Evolutionary conservation across 306 rosid genomes (phyloP).

Genomic region (Begonia masoniana): DNA sequence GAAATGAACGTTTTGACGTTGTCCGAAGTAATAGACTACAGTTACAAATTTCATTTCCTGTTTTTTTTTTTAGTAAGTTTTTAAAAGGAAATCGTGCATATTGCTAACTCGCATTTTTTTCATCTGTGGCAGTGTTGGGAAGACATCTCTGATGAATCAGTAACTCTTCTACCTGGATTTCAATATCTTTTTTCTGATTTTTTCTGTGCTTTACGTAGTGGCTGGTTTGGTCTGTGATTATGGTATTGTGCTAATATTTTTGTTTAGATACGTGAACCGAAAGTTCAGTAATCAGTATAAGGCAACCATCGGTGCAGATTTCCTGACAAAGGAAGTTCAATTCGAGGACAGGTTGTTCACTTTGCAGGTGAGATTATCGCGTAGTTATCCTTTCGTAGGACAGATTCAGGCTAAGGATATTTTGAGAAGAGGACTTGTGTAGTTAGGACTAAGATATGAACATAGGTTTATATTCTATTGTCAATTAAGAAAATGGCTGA

Average conservation of each 20-base stretch:
- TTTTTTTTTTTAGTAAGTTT: not conserved
- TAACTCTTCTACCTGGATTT: conserved; percentile 25
- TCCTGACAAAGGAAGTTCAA: conserved; percentile 97
- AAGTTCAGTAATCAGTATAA: conserved; percentile 98
- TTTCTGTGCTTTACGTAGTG: not conserved
- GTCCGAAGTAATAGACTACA: not conserved
- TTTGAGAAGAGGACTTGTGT: too few species aligned
- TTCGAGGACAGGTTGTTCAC: conserved; percentile 97
- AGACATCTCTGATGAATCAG: conserved; percentile 98
- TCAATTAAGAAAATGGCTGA: too few species aligned
- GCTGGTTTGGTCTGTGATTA: conserved; percentile 3
- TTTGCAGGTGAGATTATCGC: conserved; percentile 53
- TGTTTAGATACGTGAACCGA: conserved; percentile 84
- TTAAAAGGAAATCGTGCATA: conserved; percentile 1
- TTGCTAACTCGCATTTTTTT: not conserved
- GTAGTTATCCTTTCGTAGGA: too few species aligned
- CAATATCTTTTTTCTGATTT: conserved; percentile 3
- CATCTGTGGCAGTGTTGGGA: conserved; percentile 77
- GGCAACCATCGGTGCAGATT: conserved; percentile 98
- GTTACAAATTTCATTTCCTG: not conserved
- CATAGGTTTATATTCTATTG: too few species aligned
- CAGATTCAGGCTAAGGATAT: too few species aligned
- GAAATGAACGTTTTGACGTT: not conserved
- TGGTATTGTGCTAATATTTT: conserved; percentile 1
- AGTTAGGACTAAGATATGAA: too few species aligned